Base-by-base conservation (phyloP, 2,329 filamentous ascomycete genomes). In the Beauveria caledonica region DNA sequence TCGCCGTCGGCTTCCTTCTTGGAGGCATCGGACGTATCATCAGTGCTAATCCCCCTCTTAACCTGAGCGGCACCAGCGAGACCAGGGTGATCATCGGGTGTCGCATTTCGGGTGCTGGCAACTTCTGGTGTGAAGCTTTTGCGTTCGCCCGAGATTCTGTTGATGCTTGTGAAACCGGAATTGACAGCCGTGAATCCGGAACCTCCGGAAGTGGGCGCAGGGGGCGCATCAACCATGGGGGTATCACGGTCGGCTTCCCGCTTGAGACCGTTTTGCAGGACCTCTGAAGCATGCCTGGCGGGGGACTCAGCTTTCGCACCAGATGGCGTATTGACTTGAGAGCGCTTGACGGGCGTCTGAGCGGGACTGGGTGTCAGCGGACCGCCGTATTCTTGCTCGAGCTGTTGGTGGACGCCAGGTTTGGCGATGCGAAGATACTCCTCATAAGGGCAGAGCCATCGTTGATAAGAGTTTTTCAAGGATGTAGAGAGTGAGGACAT, bases 401-500 rank as follows among this genome's bases (percentile, higher is more conserved):
- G 78, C 73, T 97, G 92, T 68, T 97, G 92, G 68, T 97, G 93
- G n/a, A 97, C 92, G 33, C 92, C 90, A 3, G 94, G 94, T 72
- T 97, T 97, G 57, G 91, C 93, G 15, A 93, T 79, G 57, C 89
- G 85, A 48, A 99, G 78, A 71, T 96, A 99, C 64, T 97, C 92
- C 73, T 99, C 94, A 68, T 97, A 99, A 0, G 94, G 94, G 69
- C 92, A 90, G 3, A 99, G 85, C 90, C 94, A 99, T 75, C 93
- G 87, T 72, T 96, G 92, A 68, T 95, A 99, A 0, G 94, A 97
- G 73, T 99, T 99, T 73, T 97, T 99, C 46, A 99, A 82, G 5
- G 94, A 97, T 0, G 94, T 99, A 6, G 94, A 99, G 51, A 99
- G 78, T 9, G 94, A 97, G 2, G 93, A 97, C 94, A 99, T 99